Base-by-base conservation (phyloP, 345 rosid species). In the Citropsis articulata region DNA sequence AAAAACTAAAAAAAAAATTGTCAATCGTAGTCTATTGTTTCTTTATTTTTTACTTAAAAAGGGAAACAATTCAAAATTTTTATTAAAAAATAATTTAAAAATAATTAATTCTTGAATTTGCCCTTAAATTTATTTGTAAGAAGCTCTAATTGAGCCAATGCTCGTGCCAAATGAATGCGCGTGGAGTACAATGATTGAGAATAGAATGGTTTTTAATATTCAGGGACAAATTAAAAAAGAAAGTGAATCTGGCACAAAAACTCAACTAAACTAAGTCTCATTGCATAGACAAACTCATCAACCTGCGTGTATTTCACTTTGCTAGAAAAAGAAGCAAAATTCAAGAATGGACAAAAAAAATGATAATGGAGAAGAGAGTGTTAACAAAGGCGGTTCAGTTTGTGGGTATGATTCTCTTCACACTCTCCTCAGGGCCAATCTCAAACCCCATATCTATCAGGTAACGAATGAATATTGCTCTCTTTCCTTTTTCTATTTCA, bases 351-450 rank as follows among this genome's bases (percentile, higher is more conserved):
- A 79, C 77, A 81, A 61, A 70, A 25, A 63, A 42, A 66, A 63
- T 45, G 57, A 73, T 14, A 24, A 60, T 21, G 75, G 55, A 22
- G 61, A 12, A 33, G 88, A 67, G 42, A 86, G 79, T 75, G 89
- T 88, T 55, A 83, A 62, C 0, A 73, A 64, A n/a, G 88, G 87
- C 33, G 96, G 94, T 75, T 89, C 98, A 7, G 82, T 91, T 75
- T 86, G 93, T 77, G 99, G 98, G 53, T 89, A 92, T 78, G 92
- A 95, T 12, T 93, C 98, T 5, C 90, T 93, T 57, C 87, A 90
- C 62, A 88, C 82, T 60, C 96, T 95, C 83, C 84, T 95, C 31
- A 83, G 89, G 9, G 73, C 83, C 13, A 93, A 95, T 86, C 99
- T 95, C 83, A 78, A 88, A 69, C 99, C 97, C 69, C 89, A 92